Evolutionary conservation across 805 yeast genomes (phyloP), one percentile per base, ranked within the genome.

Genomic region (Saturnispora diversa): DNA sequence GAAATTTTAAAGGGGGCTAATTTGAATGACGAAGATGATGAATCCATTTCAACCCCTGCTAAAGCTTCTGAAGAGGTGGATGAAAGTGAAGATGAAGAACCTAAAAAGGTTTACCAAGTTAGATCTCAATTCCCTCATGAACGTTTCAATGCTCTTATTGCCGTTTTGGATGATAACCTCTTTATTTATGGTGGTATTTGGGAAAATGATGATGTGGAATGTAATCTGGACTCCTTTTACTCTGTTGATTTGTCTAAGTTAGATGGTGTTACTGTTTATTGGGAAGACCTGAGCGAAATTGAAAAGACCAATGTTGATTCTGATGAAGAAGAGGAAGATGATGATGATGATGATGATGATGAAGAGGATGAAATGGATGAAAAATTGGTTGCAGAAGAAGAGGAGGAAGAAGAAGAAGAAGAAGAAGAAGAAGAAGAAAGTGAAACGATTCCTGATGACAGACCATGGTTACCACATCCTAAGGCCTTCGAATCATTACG

Each of bases 391-490:
- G 72, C 66, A 20, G 70, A 66, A 29, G 80, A 66, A n/a, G 43
- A 40, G 24, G 36, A 32, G 7, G 46, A 46, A n/a, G 79, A 64
- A 8, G 82, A 72, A 16, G 84, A 74, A 20, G 84, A 73, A n/a
- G 84, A 76, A 31, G 87, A 76, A 31, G 81, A 72, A 31, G 82
- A 71, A 31, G 84, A 69, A 11, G 74, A 58, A 2, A 80, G 68
- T 34, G 80, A 68, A 23, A 84, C 77, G 47, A 74, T 80, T 50
- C 94, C 95, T 13, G 98, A 90, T 60, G 83, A 81, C 33, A 75
- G 95, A 58, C 96, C 98, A 13, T 90, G 95, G 95, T 70, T 90
- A 41, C 97, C 97, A 35, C 97, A 88, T 58, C 98, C 98, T 26
- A 87, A 88, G 55, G 80, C 95, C 6, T 92, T 90, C 53, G 97